Percentiles rank a stretch among this genome's conserved stretches.
phyloP scores from a whole-genome alignment of 1,284 basidiomycete genomes.

The Porodaedalea pini region DNA sequence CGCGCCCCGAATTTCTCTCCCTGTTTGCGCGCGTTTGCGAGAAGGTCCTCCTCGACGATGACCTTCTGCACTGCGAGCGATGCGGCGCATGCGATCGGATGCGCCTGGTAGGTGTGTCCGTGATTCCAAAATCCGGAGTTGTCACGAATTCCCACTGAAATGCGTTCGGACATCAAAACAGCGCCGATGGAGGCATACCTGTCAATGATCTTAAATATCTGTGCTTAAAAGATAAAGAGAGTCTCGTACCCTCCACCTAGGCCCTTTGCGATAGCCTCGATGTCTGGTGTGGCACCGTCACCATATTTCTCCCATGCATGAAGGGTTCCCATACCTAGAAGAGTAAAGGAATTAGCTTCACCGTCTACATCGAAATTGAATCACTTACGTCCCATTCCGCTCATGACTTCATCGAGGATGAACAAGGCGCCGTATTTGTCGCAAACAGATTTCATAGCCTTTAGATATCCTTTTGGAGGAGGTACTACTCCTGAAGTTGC shows the following conservation, averaged over 20 bases:
- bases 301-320: slow-evolving; percentile 85
- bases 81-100: slow-evolving; percentile 73
- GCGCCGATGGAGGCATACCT: slow-evolving; percentile 85
- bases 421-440: slow-evolving; percentile 83
- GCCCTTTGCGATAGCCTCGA: slow-evolving; percentile 84
- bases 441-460: slow-evolving; percentile 83
- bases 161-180: slow-evolving; percentile 66
- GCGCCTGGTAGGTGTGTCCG: slow-evolving; percentile 83
- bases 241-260: slow-evolving; percentile 75
- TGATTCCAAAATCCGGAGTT: slow-evolving; percentile 74
- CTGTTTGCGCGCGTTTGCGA: slow-evolving; percentile 59
- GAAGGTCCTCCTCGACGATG: slow-evolving; percentile 63
- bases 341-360: background rate
- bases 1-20: slow-evolving; percentile 59
- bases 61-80: slow-evolving; percentile 77
- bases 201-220: slow-evolving; percentile 9
- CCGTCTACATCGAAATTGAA: background rate
- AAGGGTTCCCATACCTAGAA: slow-evolving; percentile 72
- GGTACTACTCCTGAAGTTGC: slow-evolving; percentile 74
- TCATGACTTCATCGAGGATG: slow-evolving; percentile 85
- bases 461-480: slow-evolving; percentile 77
- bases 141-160: slow-evolving; percentile 65
- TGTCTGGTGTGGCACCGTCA: slow-evolving; percentile 71
- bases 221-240: slow-evolving; percentile 13
- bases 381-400: slow-evolving; percentile 76